These are phyloP conservation scores for Xylaria sp. DNA, from an alignment of 2,329 filamentous ascomycete species.

Conservation along the genomic window DNA sequence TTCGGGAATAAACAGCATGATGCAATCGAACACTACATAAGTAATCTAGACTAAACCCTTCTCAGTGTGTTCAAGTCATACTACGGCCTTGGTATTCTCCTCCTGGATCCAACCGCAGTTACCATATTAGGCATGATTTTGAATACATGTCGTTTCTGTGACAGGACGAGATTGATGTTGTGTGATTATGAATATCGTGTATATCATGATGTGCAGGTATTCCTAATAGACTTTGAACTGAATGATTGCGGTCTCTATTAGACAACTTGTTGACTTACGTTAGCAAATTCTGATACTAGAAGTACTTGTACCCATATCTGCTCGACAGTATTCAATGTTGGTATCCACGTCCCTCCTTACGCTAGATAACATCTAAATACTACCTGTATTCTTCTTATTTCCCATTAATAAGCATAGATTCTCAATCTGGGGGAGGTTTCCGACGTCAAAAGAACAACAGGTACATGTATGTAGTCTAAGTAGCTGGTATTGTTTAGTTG, in stretches of 20 bases:
- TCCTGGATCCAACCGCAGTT: background rate
- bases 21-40: background rate
- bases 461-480: background rate
- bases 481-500: background rate
- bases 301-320: no score
- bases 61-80: background rate
- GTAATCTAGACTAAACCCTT: background rate
- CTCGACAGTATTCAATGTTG: no score
- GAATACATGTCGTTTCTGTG: no score
- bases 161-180: no score
- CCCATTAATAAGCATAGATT: background rate
- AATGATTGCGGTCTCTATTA: background rate
- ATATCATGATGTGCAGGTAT: no score
- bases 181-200: no score
- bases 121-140: no score
- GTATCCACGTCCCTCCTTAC: background rate
- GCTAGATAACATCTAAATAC: background rate
- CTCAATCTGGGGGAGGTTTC: background rate
- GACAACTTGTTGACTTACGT: background rate
- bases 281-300: background rate
- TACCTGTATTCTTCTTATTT: background rate
- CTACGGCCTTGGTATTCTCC: background rate
- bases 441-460: background rate
- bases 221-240: no score
- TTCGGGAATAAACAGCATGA: constrained; percentile 15